A percentile compares a stretch with the other conserved stretches of the same genome.
Conservation (phyloP, 768 basidiomycete genomes). For the Naematelia aurantialba region DNA sequence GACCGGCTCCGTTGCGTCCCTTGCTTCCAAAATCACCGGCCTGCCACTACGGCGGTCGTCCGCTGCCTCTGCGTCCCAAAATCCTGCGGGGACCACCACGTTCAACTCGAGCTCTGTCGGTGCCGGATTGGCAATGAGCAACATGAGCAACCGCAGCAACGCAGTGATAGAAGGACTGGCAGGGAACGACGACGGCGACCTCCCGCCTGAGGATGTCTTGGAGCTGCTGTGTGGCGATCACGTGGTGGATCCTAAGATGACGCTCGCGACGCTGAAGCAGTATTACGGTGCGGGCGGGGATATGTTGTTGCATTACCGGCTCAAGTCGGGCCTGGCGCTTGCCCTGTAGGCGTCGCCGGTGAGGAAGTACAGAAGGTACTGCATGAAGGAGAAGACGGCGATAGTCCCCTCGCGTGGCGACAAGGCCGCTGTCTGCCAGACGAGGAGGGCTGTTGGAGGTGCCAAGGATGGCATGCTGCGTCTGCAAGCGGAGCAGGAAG, state of each 20-base stretch:
- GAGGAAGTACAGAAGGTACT: no score
- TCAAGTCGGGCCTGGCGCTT: conserved; percentile 26
- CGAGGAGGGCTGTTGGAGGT: no score
- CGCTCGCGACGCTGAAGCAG: conserved; percentile 82
- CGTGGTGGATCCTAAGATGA: conserved; percentile 80
- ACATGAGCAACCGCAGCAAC: no score
- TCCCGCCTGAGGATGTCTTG: conserved; percentile 63
- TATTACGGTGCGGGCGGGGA: conserved; percentile 52
- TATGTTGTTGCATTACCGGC: conserved; percentile 46
- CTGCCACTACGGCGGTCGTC: conserved; percentile 12
- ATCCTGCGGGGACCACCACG: not conserved
- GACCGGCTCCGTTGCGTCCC: conserved; percentile 15
- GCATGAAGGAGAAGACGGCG: no score
- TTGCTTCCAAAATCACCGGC: conserved; percentile 17
- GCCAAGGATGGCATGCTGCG: no score
- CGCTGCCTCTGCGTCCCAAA: not conserved
- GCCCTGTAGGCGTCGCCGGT: not conserved
- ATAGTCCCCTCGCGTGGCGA: no score
- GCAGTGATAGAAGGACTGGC: no score
- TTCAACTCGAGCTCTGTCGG: not conserved
- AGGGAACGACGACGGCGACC: no score
- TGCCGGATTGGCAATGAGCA: not conserved
- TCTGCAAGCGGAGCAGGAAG: no score
- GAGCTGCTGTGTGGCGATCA: conserved; percentile 85
- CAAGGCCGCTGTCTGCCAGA: no score